Percentiles rank a stretch among this genome's conserved stretches.
Conservation (phyloP, 192 early-diverging fungal genomes). For the Coemansia sp. region DNA sequence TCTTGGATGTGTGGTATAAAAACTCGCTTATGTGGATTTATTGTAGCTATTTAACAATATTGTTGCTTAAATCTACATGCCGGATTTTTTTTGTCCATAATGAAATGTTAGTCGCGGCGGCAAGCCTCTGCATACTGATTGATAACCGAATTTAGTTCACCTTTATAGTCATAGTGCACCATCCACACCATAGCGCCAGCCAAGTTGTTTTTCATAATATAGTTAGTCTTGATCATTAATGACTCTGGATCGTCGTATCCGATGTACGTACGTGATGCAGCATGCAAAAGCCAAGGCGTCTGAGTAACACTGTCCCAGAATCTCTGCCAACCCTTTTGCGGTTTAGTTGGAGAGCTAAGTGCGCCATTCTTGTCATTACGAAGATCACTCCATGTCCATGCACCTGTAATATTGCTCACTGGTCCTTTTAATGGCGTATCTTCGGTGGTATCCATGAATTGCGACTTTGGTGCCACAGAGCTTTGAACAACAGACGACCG, state of each 20-base stretch:
- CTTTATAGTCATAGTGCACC: slow-evolving; percentile 61
- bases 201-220: slow-evolving; percentile 51
- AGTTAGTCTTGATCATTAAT: slow-evolving; percentile 59
- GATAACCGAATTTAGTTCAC: slow-evolving; percentile 56
- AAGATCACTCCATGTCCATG: slow-evolving; percentile 49
- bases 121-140: slow-evolving; percentile 25
- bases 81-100: too few relatives aligned
- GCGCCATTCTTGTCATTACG: slow-evolving; percentile 40
- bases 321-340: slow-evolving; percentile 59
- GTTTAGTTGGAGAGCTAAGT: slow-evolving; percentile 14
- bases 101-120: background rate
- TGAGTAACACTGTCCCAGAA: slow-evolving; percentile 61
- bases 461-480: slow-evolving; percentile 3
- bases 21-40: too few relatives aligned
- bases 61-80: too few relatives aligned
- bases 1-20: too few relatives aligned
- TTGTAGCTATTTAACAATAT: too few relatives aligned
- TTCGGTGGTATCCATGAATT: slow-evolving; percentile 39
- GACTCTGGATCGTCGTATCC: slow-evolving; percentile 70
- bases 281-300: slow-evolving; percentile 74
- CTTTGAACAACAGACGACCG: slow-evolving; percentile 35
- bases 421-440: slow-evolving; percentile 41
- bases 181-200: slow-evolving; percentile 75
- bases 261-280: slow-evolving; percentile 59
- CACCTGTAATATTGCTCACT: slow-evolving; percentile 42